phyloP scores from a whole-genome alignment of 495 filamentous ascomycete genomes.

The Filosporella fistucella region DNA sequence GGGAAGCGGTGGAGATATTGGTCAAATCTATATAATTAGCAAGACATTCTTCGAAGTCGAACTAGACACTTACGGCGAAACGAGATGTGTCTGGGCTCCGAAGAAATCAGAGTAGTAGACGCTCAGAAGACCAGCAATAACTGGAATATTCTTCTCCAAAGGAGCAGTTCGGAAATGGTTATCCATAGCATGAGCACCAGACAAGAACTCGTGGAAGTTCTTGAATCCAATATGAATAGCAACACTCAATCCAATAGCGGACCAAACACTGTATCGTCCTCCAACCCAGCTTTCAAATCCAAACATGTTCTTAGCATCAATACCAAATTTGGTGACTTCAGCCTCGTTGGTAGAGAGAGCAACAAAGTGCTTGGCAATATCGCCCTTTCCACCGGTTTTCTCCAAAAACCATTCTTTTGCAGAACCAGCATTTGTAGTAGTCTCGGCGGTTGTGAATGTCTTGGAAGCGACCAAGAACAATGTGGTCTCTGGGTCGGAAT shows the following conservation, averaged over 20 bases:
- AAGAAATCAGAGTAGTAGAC: slow-evolving; percentile 99
- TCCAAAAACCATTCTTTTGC: slow-evolving; percentile 97
- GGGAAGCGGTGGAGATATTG: slow-evolving; percentile 99
- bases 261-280: slow-evolving; percentile 97
- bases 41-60: slow-evolving; percentile 10
- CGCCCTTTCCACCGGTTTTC: slow-evolving; percentile 66
- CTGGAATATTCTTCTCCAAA: slow-evolving; percentile 90
- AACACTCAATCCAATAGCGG: slow-evolving; percentile 93
- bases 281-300: slow-evolving; percentile 98
- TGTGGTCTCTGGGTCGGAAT: slow-evolving; percentile 92
- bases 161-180: slow-evolving; percentile 92
- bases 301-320: slow-evolving; percentile 98
- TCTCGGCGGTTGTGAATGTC: slow-evolving; percentile 99
- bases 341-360: slow-evolving; percentile 93
- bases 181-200: slow-evolving; percentile 96
- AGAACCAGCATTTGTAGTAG: slow-evolving; percentile 90
- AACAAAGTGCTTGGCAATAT: slow-evolving; percentile 97
- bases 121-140: slow-evolving; percentile 84
- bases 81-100: slow-evolving; percentile 92
- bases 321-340: slow-evolving; percentile 97
- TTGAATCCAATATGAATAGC: slow-evolving; percentile 93
- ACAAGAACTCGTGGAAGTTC: slow-evolving; percentile 95
- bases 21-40: slow-evolving; percentile 62
- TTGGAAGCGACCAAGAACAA: slow-evolving; percentile 97
- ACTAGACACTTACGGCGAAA: slow-evolving; percentile 64